Conservation (phyloP, 2,329 filamentous ascomycete genomes). For the Exophiala calicioides region DNA sequence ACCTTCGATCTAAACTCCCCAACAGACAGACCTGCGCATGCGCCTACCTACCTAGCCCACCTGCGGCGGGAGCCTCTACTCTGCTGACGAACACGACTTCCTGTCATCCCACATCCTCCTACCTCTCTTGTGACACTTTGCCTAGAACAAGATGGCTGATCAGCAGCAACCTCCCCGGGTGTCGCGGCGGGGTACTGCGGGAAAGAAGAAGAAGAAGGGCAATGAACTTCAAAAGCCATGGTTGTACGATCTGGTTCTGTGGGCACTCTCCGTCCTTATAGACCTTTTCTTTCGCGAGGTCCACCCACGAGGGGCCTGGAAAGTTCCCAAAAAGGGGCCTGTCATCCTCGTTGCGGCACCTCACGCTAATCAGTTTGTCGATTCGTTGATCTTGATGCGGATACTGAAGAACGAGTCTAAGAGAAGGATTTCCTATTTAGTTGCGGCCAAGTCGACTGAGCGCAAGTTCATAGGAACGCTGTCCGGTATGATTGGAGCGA, state of each 20-base stretch:
- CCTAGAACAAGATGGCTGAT: too few species aligned
- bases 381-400: conserved; percentile 89
- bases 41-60: too few species aligned
- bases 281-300: conserved; percentile 99
- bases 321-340: conserved; percentile 82
- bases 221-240: conserved; percentile 50
- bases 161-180: too few species aligned
- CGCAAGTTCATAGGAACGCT: conserved; percentile 85
- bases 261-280: conserved; percentile 66
- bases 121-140: too few species aligned
- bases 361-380: conserved; percentile 98
- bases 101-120: too few species aligned
- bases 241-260: conserved; percentile 53
- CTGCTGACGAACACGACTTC: too few species aligned
- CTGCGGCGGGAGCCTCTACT: too few species aligned
- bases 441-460: conserved; percentile 92
- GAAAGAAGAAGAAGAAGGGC: conserved; percentile 35
- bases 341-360: conserved; percentile 95
- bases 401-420: conserved; percentile 83
- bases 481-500: conserved; percentile 79
- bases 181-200: too few species aligned
- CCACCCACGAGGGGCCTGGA: conserved; percentile 91
- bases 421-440: conserved; percentile 86
- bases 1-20: too few species aligned
- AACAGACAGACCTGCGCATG: too few species aligned